phyloP scores from a whole-genome alignment of 345 rosid genomes.

The Cardamine resedifolia region DNA sequence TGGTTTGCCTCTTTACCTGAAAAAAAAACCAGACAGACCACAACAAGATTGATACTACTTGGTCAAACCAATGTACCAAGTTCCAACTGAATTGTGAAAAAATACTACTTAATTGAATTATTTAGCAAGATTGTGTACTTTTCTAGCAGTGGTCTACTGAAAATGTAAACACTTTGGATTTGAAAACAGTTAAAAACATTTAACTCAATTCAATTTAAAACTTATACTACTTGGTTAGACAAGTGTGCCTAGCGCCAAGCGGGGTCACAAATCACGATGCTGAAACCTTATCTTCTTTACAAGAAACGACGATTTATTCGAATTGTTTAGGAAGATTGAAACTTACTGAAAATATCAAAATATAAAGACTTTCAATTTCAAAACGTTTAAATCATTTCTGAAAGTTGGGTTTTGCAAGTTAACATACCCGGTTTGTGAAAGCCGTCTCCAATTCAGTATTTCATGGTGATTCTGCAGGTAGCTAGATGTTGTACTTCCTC shows the following conservation, averaged over 20 bases:
- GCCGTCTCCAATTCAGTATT: conserved; percentile 77
- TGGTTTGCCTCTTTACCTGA: conserved; percentile 22
- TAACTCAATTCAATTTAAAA: neutral
- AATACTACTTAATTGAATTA: neutral
- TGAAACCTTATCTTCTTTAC: neutral
- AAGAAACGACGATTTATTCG: neutral
- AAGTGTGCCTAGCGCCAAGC: neutral
- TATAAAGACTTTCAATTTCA: neutral
- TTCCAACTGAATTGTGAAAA: neutral
- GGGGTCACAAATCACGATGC: neutral
- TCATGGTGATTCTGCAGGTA: conserved; percentile 90
- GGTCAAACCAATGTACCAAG: conserved; percentile 13
- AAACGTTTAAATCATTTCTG: neutral
- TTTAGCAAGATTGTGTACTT: neutral
- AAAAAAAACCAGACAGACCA: conserved; percentile 3
- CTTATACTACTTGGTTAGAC: neutral
- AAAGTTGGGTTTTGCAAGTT: conserved; percentile 19
- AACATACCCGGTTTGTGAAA: conserved; percentile 86
- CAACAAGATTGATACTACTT: neutral
- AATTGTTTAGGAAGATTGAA: neutral
- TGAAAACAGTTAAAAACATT: neutral
- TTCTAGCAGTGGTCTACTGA: neutral
- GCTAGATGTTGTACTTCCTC: conserved; percentile 55
- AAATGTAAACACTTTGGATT: neutral
- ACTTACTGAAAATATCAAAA: neutral